Evolutionary conservation across 1,139 yeast species (phyloP).

Genomic region (Casaregolazyma suthepensis): DNA sequence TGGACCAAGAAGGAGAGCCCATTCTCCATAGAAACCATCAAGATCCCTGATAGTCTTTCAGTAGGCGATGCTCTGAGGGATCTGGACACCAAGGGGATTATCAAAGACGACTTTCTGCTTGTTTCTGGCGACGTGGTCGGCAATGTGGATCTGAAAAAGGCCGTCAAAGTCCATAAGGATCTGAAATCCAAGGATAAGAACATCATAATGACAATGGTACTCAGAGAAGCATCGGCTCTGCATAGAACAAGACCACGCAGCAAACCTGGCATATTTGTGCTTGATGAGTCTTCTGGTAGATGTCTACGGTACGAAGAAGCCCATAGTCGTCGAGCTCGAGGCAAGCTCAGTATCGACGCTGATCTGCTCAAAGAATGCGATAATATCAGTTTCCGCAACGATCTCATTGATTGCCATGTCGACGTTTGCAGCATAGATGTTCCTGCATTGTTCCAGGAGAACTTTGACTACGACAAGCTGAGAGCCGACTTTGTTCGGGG

Average conservation of each 20-base stretch:
- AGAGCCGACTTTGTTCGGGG: slow-evolving; percentile 88
- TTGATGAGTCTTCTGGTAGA: slow-evolving; percentile 65
- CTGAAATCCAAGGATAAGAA: slow-evolving; percentile 72
- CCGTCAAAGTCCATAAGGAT: slow-evolving; percentile 64
- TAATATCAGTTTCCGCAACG: slow-evolving; percentile 77
- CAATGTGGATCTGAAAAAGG: slow-evolving; percentile 72
- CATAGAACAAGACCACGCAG: slow-evolving; percentile 65
- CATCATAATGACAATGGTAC: slow-evolving; percentile 89
- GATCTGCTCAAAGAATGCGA: slow-evolving; percentile 76
- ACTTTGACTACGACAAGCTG: slow-evolving; percentile 84
- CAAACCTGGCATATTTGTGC: slow-evolving; percentile 78
- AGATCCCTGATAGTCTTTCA: slow-evolving; percentile 83
- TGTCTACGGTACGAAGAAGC: slow-evolving; percentile 75
- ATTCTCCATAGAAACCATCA: slow-evolving; percentile 66
- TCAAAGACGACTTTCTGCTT: slow-evolving; percentile 80
- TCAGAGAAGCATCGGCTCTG: slow-evolving; percentile 76
- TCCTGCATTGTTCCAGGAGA: slow-evolving; percentile 92
- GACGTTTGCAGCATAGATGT: slow-evolving; percentile 94
- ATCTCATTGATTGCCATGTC: slow-evolving; percentile 90
- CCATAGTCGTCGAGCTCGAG: slow-evolving; percentile 10
- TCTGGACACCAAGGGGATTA: slow-evolving; percentile 81
- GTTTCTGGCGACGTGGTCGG: slow-evolving; percentile 94
- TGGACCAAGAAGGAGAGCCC: slow-evolving; percentile 76
- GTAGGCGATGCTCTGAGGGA: slow-evolving; percentile 98
- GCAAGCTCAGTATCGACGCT: slow-evolving; percentile 66